Percentiles rank a stretch among this genome's conserved stretches.
phyloP scores from a whole-genome alignment of 352 stramenopile genomes.

The Elongisporangium undulatum region DNA sequence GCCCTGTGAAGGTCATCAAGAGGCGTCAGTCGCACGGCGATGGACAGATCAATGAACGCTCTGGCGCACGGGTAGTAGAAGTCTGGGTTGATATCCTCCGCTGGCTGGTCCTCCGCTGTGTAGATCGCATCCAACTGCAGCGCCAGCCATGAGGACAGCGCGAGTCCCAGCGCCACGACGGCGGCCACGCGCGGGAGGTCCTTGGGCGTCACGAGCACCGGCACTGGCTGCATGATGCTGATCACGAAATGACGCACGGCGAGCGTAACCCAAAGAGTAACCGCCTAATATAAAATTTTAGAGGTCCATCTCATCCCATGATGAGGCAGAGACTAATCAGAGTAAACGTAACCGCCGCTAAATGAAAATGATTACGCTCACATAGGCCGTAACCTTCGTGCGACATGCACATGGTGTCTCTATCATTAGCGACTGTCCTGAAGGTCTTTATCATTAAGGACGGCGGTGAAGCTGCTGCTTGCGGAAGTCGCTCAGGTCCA shows the following conservation, averaged over 20 bases:
- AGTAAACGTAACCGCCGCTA: not conserved
- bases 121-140: conserved; percentile 53
- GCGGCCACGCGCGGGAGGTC: conserved; percentile 42
- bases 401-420: conserved; percentile 8
- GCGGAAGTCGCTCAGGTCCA: conserved; percentile 51
- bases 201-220: conserved; percentile 48
- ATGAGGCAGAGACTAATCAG: not conserved
- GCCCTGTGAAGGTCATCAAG: conserved; percentile 19
- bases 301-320: not conserved
- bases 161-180: conserved; percentile 29
- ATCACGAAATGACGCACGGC: not conserved
- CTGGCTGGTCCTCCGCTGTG: conserved; percentile 5
- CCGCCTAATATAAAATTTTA: not conserved
- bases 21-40: not conserved
- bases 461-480: conserved; percentile 25
- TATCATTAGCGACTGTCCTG: not conserved
- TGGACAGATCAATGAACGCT: conserved; percentile 7
- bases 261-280: not conserved
- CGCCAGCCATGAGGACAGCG: conserved; percentile 25
- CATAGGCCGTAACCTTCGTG: conserved; percentile 6
- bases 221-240: conserved; percentile 24
- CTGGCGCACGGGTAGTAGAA: conserved; percentile 65
- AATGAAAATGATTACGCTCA: conserved; percentile 2
- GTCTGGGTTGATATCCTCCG: conserved; percentile 25
- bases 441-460: conserved; percentile 14